These are phyloP conservation scores for Penicillium sp. DNA, from an alignment of 2,329 filamentous ascomycete genomes.

Conservation along the genomic window DNA sequence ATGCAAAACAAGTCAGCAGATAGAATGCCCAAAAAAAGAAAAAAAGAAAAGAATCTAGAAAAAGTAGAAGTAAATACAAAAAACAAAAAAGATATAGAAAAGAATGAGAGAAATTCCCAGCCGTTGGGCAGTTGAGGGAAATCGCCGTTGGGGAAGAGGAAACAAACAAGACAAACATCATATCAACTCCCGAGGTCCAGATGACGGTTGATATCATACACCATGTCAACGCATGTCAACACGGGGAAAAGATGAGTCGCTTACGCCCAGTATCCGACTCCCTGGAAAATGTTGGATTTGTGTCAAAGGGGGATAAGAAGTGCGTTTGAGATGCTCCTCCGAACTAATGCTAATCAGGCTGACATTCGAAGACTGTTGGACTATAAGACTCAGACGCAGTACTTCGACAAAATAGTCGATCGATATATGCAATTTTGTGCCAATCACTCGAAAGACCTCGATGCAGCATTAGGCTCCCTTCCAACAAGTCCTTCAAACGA, in stretches of 20 bases:
- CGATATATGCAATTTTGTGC: conserved; percentile 86
- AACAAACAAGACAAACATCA: conserved; percentile 17
- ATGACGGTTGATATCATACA: neutral
- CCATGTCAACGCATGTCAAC: neutral
- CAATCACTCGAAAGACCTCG: conserved; percentile 62
- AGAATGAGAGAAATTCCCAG: conserved; percentile 1
- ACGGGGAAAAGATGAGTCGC: conserved; percentile 32
- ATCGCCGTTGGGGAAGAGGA: conserved; percentile 14
- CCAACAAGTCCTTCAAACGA: conserved; percentile 32
- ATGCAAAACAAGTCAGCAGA: conserved; percentile 12
- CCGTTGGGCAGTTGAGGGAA: conserved; percentile 21
- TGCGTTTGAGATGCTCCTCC: conserved; percentile 32
- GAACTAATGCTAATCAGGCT: conserved; percentile 23
- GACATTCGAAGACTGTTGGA: conserved; percentile 54
- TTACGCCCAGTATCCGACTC: conserved; percentile 70
- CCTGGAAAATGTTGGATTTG: conserved; percentile 71
- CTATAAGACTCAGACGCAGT: conserved; percentile 68
- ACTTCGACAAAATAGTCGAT: conserved; percentile 78
- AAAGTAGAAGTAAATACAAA: conserved; percentile 1
- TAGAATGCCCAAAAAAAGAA: neutral
- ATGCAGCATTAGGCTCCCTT: conserved; percentile 64
- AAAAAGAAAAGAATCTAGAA: neutral
- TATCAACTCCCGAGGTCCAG: neutral
- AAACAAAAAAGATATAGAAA: neutral
- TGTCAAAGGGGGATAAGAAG: conserved; percentile 85